Conservation (phyloP, 306 rosid species). For the Amphicarpaea edgeworthii region DNA sequence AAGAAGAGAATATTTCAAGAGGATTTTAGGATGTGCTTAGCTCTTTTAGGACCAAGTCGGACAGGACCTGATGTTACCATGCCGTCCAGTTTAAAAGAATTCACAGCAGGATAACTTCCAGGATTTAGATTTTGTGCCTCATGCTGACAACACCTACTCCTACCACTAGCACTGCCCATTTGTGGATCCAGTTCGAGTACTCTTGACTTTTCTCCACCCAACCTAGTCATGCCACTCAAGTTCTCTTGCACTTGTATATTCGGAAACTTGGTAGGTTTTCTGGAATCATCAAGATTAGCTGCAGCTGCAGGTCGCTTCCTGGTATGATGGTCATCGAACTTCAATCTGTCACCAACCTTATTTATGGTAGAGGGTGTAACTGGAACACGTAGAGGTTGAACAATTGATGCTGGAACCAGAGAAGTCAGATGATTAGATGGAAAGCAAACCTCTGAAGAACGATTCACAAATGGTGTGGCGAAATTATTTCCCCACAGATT, state of each 20-base stretch:
- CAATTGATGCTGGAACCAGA: conserved; percentile 48
- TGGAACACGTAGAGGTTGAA: conserved; percentile 58
- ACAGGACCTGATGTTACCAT: conserved; percentile 70
- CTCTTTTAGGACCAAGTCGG: conserved; percentile 73
- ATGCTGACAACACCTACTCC: conserved; percentile 50
- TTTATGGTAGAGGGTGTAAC: conserved; percentile 49
- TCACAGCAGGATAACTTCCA: conserved; percentile 48
- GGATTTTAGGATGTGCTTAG: conserved; percentile 83
- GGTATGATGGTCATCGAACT: conserved; percentile 53
- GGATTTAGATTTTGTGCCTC: conserved; percentile 51
- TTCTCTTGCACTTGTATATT: conserved; percentile 58
- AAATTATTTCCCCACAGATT: conserved; percentile 56
- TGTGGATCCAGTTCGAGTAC: conserved; percentile 48
- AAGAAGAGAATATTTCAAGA: conserved; percentile 60
- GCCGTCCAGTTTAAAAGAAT: conserved; percentile 54
- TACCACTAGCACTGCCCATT: conserved; percentile 49
- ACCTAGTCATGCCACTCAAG: conserved; percentile 46
- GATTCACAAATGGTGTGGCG: conserved; percentile 56
- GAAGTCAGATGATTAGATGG: conserved; percentile 55
- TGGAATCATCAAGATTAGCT: conserved; percentile 54
- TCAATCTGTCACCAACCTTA: conserved; percentile 58
- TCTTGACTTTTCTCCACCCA: conserved; percentile 46
- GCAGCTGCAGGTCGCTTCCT: conserved; percentile 55
- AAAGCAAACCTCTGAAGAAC: conserved; percentile 54
- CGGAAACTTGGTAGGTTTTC: conserved; percentile 53